phyloP scores from a whole-genome alignment of 805 yeast genomes.

The Kluyveromyces siamensis region DNA sequence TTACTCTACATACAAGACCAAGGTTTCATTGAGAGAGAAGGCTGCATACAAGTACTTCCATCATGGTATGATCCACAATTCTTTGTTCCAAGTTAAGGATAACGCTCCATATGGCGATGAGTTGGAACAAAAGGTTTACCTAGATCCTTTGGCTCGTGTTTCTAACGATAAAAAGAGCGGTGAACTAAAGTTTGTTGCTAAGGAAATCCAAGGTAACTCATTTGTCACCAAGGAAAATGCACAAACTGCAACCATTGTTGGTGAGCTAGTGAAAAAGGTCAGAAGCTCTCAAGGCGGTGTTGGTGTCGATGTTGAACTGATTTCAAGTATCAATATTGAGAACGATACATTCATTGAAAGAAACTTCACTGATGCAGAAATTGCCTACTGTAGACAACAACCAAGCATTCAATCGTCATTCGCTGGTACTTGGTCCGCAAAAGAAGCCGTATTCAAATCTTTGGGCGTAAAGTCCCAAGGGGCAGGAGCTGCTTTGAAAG shows the following conservation, averaged over 20 bases:
- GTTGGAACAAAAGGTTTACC: slow-evolving; percentile 81
- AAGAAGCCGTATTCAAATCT: slow-evolving; percentile 97
- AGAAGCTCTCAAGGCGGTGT: slow-evolving; percentile 40
- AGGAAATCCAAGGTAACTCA: slow-evolving; percentile 39
- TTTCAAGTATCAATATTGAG: slow-evolving; percentile 71
- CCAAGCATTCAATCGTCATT: slow-evolving; percentile 80
- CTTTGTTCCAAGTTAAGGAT: slow-evolving; percentile 87
- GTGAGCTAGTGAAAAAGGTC: slow-evolving; percentile 40
- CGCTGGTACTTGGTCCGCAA: slow-evolving; percentile 99
- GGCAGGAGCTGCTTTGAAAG: slow-evolving; percentile 88
- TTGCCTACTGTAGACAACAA: slow-evolving; percentile 64
- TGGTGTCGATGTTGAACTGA: slow-evolving; percentile 95
- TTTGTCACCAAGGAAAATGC: slow-evolving; percentile 35
- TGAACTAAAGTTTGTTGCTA: slow-evolving; percentile 39
- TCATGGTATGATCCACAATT: slow-evolving; percentile 83
- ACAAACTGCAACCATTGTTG: slow-evolving; percentile 57
- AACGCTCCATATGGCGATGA: slow-evolving; percentile 88
- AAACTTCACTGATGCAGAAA: slow-evolving; percentile 80
- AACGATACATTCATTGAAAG: slow-evolving; percentile 87
- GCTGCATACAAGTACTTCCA: slow-evolving; percentile 92
- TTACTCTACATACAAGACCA: slow-evolving; percentile 61
- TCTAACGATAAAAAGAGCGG: slow-evolving; percentile 29
- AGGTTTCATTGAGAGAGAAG: slow-evolving; percentile 76
- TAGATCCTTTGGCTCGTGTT: slow-evolving; percentile 82
- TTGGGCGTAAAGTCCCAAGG: slow-evolving; percentile 84